Evolutionary conservation across 306 rosid species (phyloP).

Genomic region (Aeschynomene evenia): DNA sequence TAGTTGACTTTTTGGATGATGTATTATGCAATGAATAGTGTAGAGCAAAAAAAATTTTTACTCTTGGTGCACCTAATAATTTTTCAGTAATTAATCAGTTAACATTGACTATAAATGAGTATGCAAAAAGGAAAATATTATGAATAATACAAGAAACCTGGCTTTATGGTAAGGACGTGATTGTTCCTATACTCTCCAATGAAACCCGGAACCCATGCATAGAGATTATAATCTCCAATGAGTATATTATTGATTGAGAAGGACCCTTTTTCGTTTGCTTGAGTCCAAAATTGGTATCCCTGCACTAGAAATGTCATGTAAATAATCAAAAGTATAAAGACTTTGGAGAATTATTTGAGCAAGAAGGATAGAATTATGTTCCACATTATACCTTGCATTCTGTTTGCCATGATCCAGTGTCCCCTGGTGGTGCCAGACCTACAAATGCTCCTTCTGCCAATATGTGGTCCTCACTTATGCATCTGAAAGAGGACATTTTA

Average conservation of each 20-base stretch:
- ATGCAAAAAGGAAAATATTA: not conserved
- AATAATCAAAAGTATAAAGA: not conserved
- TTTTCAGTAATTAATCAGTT: no score
- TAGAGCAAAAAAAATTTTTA: no score
- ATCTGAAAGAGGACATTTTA: conserved; percentile 45
- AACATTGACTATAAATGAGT: no score
- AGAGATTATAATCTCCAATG: conserved; percentile 57
- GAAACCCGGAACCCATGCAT: conserved; percentile 76
- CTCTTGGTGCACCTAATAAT: no score
- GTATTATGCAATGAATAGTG: no score
- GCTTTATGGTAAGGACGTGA: conserved; percentile 40
- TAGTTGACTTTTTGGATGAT: no score
- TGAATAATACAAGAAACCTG: conserved; percentile 53
- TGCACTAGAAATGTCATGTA: conserved; percentile 12
- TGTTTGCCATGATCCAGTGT: conserved; percentile 79
- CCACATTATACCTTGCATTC: conserved; percentile 60
- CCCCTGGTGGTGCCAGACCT: conserved; percentile 79
- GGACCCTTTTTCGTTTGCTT: conserved; percentile 49
- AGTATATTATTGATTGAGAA: conserved; percentile 54
- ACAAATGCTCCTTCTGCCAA: conserved; percentile 52
- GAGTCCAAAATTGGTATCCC: conserved; percentile 93
- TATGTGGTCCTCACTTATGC: conserved; percentile 32
- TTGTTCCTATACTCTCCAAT: conserved; percentile 65
- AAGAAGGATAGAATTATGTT: not conserved
- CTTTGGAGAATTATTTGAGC: not conserved